Percentiles rank a stretch among this genome's conserved stretches.
These are phyloP conservation scores for Boeremia lycopersici DNA, from an alignment of 2,329 filamentous ascomycete species.

Conservation along the genomic window DNA sequence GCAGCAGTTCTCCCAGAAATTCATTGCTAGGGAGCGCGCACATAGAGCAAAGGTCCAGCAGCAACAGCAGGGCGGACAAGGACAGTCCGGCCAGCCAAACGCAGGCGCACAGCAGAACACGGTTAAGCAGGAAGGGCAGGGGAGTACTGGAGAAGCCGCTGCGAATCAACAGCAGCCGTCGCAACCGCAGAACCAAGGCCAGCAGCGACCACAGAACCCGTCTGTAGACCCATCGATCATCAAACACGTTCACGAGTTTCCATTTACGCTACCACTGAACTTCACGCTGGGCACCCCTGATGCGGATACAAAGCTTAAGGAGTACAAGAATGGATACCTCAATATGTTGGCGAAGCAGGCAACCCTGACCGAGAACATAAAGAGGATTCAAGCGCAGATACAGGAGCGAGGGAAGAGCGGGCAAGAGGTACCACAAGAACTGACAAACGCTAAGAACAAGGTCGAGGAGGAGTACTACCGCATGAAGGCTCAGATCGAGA, in stretches of 20 bases:
- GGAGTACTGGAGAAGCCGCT: constrained; percentile 1
- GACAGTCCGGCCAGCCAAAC: constrained; percentile 29
- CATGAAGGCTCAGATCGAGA: constrained; percentile 42
- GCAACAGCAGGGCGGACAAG: constrained; percentile 28
- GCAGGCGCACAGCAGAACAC: constrained; percentile 34
- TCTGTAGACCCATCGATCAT: constrained; percentile 43
- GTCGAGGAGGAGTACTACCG: constrained; percentile 38
- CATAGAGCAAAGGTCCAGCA: constrained; percentile 47
- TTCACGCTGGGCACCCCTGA: constrained; percentile 43
- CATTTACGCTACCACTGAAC: constrained; percentile 37
- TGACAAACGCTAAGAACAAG: constrained; percentile 33
- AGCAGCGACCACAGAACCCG: constrained; percentile 18
- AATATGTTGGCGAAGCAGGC: constrained; percentile 44
- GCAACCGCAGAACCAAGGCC: constrained; percentile 15
- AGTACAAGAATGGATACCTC: constrained; percentile 43
- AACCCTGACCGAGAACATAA: constrained; percentile 31
- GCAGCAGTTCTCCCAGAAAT: constrained; percentile 55
- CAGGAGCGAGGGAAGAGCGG: constrained; percentile 39
- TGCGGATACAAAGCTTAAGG: constrained; percentile 44
- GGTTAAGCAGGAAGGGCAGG: constrained; percentile 27
- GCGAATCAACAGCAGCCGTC: constrained; percentile 13
- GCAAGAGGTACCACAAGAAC: constrained; percentile 42
- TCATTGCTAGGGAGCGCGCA: constrained; percentile 56
- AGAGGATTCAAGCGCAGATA: constrained; percentile 35
- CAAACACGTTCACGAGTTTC: constrained; percentile 46